Percentiles rank a stretch among this genome's conserved stretches.
phyloP scores from a whole-genome alignment of 345 rosid genomes.

The Lagerstroemia speciosa region DNA sequence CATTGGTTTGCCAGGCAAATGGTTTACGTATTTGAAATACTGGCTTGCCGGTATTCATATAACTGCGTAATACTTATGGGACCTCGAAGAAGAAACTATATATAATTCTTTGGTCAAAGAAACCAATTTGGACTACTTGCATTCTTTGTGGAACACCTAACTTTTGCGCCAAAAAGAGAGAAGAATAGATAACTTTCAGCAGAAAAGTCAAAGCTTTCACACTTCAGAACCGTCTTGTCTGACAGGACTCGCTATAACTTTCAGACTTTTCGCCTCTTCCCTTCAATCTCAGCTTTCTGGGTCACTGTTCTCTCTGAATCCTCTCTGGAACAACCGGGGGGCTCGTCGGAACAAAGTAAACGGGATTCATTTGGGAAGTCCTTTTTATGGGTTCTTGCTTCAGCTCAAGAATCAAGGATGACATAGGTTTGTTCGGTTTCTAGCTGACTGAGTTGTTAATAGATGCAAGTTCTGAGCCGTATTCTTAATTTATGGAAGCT shows the following conservation, averaged over 20 bases:
- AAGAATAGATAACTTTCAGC: too few relatives aligned
- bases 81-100: too few relatives aligned
- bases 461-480: background rate
- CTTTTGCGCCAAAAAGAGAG: background rate
- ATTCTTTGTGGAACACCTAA: background rate
- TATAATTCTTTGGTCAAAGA: background rate
- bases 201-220: background rate
- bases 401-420: conserved; percentile 26
- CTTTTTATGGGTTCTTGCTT: conserved; percentile 62
- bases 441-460: background rate
- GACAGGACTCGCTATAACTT: background rate
- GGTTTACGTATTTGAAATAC: too few relatives aligned
- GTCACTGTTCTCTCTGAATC: background rate
- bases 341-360: background rate
- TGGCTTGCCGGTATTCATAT: too few relatives aligned
- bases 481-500: background rate
- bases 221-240: background rate
- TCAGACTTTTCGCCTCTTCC: background rate
- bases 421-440: background rate
- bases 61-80: too few relatives aligned
- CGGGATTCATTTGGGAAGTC: background rate
- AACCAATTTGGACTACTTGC: background rate
- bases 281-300: background rate
- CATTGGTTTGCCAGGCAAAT: too few relatives aligned
- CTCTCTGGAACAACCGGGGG: background rate